phyloP scores from a whole-genome alignment of 306 rosid genomes.

The Fragaria nilgerrensis region DNA sequence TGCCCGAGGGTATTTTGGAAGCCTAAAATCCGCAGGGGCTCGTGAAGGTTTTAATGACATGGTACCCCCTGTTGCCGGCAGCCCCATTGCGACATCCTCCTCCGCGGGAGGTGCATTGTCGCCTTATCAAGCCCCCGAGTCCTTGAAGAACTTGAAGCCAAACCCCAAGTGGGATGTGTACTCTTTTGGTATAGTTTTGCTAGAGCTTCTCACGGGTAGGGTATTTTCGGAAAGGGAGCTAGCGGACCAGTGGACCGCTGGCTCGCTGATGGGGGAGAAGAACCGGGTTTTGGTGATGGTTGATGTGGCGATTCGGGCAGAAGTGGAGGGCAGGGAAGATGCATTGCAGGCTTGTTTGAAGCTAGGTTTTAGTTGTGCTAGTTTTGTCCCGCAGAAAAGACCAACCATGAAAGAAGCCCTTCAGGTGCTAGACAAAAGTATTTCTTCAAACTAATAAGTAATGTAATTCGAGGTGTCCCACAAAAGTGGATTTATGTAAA shows the following conservation, averaged over 20 bases:
- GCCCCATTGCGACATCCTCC: conserved; percentile 36
- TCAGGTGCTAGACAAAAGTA: conserved; percentile 52
- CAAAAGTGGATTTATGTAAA: conserved; percentile 14
- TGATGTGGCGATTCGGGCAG: conserved; percentile 54
- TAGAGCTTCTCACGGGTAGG: conserved; percentile 73
- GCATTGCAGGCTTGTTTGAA: conserved; percentile 50
- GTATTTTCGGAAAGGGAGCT: conserved; percentile 55
- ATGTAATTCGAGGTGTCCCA: conserved; percentile 23
- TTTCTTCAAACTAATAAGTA: conserved; percentile 19
- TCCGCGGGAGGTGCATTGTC: conserved; percentile 17
- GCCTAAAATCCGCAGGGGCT: conserved; percentile 31
- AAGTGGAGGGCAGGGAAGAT: conserved; percentile 60
- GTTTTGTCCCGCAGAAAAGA: conserved; percentile 67
- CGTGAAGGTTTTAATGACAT: conserved; percentile 32
- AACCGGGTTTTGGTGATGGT: conserved; percentile 50
- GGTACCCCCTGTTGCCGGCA: conserved; percentile 23
- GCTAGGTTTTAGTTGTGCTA: conserved; percentile 69
- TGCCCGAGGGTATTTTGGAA: conserved; percentile 29
- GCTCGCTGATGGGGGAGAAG: conserved; percentile 50
- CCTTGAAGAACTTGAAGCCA: conserved; percentile 52
- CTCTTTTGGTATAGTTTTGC: conserved; percentile 73
- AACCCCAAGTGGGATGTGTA: conserved; percentile 80
- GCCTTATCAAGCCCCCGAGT: conserved; percentile 79
- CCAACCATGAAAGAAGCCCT: conserved; percentile 83
- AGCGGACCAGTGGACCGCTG: conserved; percentile 45